A percentile compares a stretch with the other conserved stretches of the same genome.
Conservation (phyloP, 495 filamentous ascomycete genomes). For the Lepidopterella palustris region DNA sequence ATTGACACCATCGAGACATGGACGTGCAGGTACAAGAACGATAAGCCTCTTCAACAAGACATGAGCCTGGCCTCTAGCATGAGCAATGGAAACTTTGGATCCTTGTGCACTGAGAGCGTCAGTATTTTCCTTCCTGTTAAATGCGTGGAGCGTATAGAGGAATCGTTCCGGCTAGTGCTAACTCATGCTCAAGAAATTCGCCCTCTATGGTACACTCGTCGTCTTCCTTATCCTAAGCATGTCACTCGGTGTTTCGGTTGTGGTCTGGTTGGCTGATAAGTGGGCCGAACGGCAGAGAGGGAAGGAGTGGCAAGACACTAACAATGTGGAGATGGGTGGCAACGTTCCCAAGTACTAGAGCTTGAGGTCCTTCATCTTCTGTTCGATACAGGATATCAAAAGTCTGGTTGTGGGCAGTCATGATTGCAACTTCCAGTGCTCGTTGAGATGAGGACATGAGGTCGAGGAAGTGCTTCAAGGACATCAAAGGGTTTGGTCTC, state of each 20-base stretch:
- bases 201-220: slow-evolving; percentile 23
- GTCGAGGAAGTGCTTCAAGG: too few relatives aligned
- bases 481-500: too few relatives aligned
- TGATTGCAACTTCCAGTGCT: too few relatives aligned
- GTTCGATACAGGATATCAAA: too few relatives aligned
- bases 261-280: slow-evolving; percentile 26
- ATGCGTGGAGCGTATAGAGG: neutral
- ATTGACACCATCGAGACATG: slow-evolving; percentile 34
- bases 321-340: slow-evolving; percentile 13
- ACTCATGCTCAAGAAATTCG: slow-evolving; percentile 17
- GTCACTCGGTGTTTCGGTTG: slow-evolving; percentile 11
- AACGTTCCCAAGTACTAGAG: neutral
- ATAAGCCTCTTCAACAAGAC: slow-evolving; percentile 9
- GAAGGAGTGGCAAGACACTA: slow-evolving; percentile 13
- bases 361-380: too few relatives aligned
- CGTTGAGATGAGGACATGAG: too few relatives aligned
- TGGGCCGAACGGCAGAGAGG: slow-evolving; percentile 14
- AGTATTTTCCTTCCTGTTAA: neutral
- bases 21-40: slow-evolving; percentile 28
- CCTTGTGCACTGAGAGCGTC: slow-evolving; percentile 21
- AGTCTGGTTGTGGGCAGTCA: too few relatives aligned
- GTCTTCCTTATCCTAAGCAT: slow-evolving; percentile 16
- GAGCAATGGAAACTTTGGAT: slow-evolving; percentile 20
- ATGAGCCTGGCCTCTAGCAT: slow-evolving; percentile 10
- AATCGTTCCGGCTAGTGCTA: neutral